Conservation (phyloP, 768 basidiomycete species). For the Scleroderma citrinum region DNA sequence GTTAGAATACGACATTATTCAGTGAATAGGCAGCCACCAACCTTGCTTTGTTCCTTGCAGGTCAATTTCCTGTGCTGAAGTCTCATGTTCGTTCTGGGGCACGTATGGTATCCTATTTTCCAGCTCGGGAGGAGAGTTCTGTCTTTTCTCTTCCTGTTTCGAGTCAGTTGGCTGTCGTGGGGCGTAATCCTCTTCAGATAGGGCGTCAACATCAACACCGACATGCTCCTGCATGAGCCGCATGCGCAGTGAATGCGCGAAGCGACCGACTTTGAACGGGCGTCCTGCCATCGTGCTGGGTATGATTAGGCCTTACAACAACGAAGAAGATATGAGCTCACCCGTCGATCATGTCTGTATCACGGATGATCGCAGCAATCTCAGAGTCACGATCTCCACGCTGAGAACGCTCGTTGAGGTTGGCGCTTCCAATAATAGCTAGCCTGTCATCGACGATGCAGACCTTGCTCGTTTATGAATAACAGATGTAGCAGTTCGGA, state of each 20-base stretch:
- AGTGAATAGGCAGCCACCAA: slow-evolving; percentile 17
- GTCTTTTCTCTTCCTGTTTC: slow-evolving; percentile 49
- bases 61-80: slow-evolving; percentile 29
- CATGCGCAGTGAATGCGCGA: slow-evolving; percentile 89
- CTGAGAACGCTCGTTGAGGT: slow-evolving; percentile 96
- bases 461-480: slow-evolving; percentile 17
- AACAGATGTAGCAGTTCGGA: neutral
- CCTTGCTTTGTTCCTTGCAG: slow-evolving; percentile 44
- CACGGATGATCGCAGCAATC: slow-evolving; percentile 84
- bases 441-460: slow-evolving; percentile 93
- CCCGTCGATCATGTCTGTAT: slow-evolving; percentile 97
- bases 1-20: slow-evolving; percentile 2
- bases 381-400: slow-evolving; percentile 97
- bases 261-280: slow-evolving; percentile 93
- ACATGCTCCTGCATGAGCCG: slow-evolving; percentile 96
- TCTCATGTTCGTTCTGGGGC: slow-evolving; percentile 34
- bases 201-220: slow-evolving; percentile 88
- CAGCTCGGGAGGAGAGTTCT: slow-evolving; percentile 76
- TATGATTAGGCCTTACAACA: slow-evolving; percentile 1
- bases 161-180: slow-evolving; percentile 43
- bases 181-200: slow-evolving; percentile 72
- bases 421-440: slow-evolving; percentile 92
- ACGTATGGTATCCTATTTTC: slow-evolving; percentile 37
- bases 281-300: slow-evolving; percentile 86
- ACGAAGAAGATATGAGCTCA: slow-evolving; percentile 26